A percentile compares a stretch with the other conserved stretches of the same genome.
Conservation (phyloP, 495 filamentous ascomycete genomes). For the Penicillium lividum region DNA sequence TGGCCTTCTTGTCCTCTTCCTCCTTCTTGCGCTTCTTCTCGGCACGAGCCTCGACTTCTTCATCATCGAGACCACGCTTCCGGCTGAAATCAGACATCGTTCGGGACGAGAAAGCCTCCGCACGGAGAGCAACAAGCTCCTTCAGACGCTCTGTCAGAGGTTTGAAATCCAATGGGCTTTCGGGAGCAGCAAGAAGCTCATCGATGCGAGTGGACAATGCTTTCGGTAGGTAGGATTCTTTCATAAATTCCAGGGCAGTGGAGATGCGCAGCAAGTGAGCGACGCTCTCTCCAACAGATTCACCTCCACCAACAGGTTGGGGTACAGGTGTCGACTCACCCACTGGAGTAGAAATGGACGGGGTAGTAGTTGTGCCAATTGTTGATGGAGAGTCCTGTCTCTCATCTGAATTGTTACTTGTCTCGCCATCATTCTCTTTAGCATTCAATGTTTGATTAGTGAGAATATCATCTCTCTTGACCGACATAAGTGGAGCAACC, state of each 20-base stretch:
- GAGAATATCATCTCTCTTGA: constrained; percentile 50
- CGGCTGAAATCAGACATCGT: constrained; percentile 69
- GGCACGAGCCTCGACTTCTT: constrained; percentile 54
- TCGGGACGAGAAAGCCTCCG: constrained; percentile 67
- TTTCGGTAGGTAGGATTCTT: constrained; percentile 65
- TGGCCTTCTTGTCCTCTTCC: constrained; percentile 75
- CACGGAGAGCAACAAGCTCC: constrained; percentile 61
- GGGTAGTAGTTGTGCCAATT: constrained; percentile 39
- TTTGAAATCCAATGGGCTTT: constrained; percentile 63
- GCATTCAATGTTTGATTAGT: constrained; percentile 19
- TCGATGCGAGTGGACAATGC: constrained; percentile 52
- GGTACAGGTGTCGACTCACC: constrained; percentile 37
- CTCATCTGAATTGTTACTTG: constrained; percentile 33
- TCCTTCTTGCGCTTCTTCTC: constrained; percentile 69
- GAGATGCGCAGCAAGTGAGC: constrained; percentile 68
- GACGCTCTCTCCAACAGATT: constrained; percentile 48
- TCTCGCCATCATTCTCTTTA: constrained; percentile 20
- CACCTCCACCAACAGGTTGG: constrained; percentile 29
- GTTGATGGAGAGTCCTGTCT: constrained; percentile 35
- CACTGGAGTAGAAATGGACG: constrained; percentile 45
- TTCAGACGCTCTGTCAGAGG: constrained; percentile 68
- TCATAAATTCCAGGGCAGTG: constrained; percentile 74
- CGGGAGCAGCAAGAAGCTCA: constrained; percentile 43
- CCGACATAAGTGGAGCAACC: constrained; percentile 67
- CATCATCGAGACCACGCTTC: constrained; percentile 70